These are phyloP conservation scores for Dimargaris verticillata DNA, from an alignment of 192 early-diverging fungal genomes.

Conservation along the genomic window DNA sequence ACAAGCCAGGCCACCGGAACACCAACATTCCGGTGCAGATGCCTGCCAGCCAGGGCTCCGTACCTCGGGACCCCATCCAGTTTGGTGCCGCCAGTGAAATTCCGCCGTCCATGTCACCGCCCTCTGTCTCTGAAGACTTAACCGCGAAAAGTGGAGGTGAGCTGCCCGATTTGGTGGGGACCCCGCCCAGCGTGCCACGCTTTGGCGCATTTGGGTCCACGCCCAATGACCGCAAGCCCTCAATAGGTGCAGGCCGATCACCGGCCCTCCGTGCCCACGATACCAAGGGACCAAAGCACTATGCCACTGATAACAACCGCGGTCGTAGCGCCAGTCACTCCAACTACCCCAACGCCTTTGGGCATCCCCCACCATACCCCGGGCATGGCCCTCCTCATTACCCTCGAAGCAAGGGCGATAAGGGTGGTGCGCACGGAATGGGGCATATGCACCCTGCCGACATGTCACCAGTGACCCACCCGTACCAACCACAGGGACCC, in stretches of 20 bases:
- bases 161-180: no score
- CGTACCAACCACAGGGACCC: background rate
- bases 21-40: no score
- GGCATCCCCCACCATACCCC: background rate
- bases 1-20: no score
- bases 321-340: conserved; percentile 10
- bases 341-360: background rate
- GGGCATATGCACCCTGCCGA: background rate
- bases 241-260: conserved; percentile 6
- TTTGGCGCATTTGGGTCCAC: no score
- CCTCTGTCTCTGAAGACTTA: no score
- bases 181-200: no score
- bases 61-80: no score
- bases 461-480: background rate
- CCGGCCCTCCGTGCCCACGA: background rate
- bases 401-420: conserved; percentile 2
- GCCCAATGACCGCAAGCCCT: no score
- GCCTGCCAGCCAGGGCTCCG: no score
- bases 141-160: no score
- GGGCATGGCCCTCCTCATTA: background rate
- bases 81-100: no score
- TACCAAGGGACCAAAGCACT: background rate
- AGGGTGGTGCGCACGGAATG: background rate
- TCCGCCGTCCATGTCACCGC: no score
- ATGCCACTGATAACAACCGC: background rate